phyloP scores from a whole-genome alignment of 257 asterid species.

The Fraxinus cuspidata region DNA sequence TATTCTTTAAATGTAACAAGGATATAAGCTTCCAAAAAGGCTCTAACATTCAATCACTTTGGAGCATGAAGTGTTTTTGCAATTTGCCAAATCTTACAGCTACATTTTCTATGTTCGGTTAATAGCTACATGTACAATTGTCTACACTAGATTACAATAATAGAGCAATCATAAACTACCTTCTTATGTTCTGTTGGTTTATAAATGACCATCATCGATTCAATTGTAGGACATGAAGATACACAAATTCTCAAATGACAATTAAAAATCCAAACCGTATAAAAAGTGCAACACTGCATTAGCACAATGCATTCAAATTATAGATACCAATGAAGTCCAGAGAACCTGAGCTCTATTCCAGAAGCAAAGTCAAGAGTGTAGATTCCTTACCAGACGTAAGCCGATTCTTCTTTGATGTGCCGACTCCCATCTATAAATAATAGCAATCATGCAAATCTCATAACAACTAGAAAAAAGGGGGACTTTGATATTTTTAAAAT shows the following conservation, averaged over 20 bases:
- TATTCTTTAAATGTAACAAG: slow-evolving; percentile 11
- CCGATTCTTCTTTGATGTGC: slow-evolving; percentile 62
- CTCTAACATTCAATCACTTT: neutral
- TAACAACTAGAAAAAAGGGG: neutral
- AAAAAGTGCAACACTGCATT: slow-evolving; percentile 3
- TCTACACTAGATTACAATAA: neutral
- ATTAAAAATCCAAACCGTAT: neutral
- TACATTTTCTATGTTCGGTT: neutral
- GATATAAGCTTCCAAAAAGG: neutral
- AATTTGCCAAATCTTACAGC: neutral
- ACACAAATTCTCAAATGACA: slow-evolving; percentile 7
- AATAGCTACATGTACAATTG: neutral
- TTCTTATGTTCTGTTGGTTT: neutral
- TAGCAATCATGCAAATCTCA: neutral
- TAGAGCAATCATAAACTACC: neutral
- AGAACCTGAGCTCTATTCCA: neutral
- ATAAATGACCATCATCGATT: neutral
- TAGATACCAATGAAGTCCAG: neutral
- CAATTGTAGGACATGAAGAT: slow-evolving; percentile 3
- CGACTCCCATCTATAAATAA: slow-evolving; percentile 57
- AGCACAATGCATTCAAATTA: neutral
- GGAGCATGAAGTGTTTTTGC: neutral
- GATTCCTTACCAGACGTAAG: slow-evolving; percentile 58
- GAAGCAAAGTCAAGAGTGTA: slow-evolving; percentile 4
- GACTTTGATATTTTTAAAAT: neutral